phyloP scores from a whole-genome alignment of 306 rosid genomes.

The Cucumis cinereus region DNA sequence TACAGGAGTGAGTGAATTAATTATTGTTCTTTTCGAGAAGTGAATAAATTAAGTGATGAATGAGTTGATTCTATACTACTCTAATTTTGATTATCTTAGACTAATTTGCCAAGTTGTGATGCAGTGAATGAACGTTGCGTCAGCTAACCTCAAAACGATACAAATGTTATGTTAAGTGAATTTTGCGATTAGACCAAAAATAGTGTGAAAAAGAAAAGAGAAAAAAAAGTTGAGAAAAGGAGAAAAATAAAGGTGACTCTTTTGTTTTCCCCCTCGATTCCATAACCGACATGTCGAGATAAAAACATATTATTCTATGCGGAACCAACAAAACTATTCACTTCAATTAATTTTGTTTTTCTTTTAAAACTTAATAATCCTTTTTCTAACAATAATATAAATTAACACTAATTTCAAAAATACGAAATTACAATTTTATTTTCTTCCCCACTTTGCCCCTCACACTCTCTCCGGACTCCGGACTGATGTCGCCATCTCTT shows the following conservation, averaged over 20 bases:
- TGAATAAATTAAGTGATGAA: too few species aligned
- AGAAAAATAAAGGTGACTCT: background rate
- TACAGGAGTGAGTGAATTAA: too few species aligned
- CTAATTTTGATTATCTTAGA: too few species aligned
- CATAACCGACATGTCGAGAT: conserved; percentile 1
- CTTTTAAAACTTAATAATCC: background rate
- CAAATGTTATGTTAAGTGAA: too few species aligned
- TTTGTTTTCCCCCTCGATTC: background rate
- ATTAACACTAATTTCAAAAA: background rate
- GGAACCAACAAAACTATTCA: conserved; percentile 1
- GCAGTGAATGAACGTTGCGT: too few species aligned
- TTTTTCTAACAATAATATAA: background rate
- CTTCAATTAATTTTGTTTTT: background rate
- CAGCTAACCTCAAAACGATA: too few species aligned
- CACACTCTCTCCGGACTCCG: conserved; percentile 1
- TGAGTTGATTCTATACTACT: too few species aligned
- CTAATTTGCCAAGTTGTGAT: too few species aligned
- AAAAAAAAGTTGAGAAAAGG: background rate
- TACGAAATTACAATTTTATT: background rate
- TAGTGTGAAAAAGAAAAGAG: background rate
- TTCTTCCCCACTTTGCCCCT: background rate
- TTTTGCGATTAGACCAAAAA: too few species aligned
- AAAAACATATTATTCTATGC: background rate
- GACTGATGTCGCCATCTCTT: conserved; percentile 26
- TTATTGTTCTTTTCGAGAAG: too few species aligned